Evolutionary conservation across 2,329 filamentous ascomycete species (phyloP), one percentile per base, ranked within the genome.

Genomic region (Xylaria sp.): DNA sequence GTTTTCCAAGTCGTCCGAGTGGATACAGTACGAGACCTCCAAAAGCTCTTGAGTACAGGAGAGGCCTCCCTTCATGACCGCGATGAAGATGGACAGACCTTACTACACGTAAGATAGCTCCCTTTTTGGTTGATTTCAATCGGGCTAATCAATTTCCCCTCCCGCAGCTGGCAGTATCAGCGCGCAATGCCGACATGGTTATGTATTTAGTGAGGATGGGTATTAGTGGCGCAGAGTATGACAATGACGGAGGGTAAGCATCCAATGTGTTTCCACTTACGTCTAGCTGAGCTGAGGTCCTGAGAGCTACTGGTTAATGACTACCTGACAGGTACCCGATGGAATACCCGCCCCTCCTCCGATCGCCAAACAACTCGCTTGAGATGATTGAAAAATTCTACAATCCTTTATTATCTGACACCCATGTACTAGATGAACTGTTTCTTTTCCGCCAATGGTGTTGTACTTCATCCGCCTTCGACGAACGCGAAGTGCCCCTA

Each of bases 31-130:
- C 16, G 42, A 4, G 48, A 59, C 7, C n/a, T 59, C 11, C 53
- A 47, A 19, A 41, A 26, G 37, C 48, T 59, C 9, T 61, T 59
- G 17, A 50, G 59, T 26, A 21, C 43, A 26, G 48, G 53, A 4
- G 19, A 52, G n/a, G 53, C 56, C n/a, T 61, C 59, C n/a, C 53
- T 48, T 2, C 57, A 55, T n/a, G 59, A 55, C n/a, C 20, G 34
- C 7, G n/a, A n/a, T 8, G 0, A 2, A 11, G 1, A 1, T 2
- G 51, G 51, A 7, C 2, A 0, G 5, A 57, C 45, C 24, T 20
- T 59, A 39, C 46, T 59, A 20, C 38, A 55, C 41, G 56, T 59
- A 6, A 59, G 53, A 38, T 19, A 34, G n/a, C 16, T 8, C 17
- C 22, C 2, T 11, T 46, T 19, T 44, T 17, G 17, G 11, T 40